phyloP scores from a whole-genome alignment of 2,329 filamentous ascomycete genomes.

The Coniochaeta prunicola region DNA sequence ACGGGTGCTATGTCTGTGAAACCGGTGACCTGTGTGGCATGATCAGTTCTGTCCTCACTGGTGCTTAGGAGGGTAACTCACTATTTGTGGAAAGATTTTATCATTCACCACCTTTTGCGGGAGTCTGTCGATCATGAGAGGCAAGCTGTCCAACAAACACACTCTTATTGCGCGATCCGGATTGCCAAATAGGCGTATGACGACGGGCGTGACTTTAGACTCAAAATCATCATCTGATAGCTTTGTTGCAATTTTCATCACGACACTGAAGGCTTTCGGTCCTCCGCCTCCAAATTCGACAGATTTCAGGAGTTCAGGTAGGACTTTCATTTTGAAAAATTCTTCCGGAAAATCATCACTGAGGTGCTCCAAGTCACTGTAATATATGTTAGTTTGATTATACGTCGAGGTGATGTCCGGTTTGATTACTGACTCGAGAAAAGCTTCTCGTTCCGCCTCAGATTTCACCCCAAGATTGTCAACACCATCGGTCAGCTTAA shows the following conservation, averaged over 20 bases:
- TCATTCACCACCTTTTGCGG: conserved; percentile 87
- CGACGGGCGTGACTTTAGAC: conserved; percentile 71
- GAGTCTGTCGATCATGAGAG: conserved; percentile 84
- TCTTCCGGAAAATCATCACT: conserved; percentile 95
- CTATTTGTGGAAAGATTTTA: conserved; percentile 93
- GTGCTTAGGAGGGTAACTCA: conserved; percentile 26
- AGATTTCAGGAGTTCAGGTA: conserved; percentile 93
- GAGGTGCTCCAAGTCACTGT: conserved; percentile 69
- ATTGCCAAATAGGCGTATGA: conserved; percentile 81
- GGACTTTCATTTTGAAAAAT: conserved; percentile 94
- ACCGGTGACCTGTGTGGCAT: conserved; percentile 61
- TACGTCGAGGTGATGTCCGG: conserved; percentile 12
- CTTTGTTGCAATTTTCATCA: conserved; percentile 86
- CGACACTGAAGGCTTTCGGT: conserved; percentile 78
- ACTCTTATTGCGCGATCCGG: conserved; percentile 90
- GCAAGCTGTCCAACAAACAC: conserved; percentile 80
- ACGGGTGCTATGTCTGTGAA: conserved; percentile 89
- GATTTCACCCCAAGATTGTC: conserved; percentile 88
- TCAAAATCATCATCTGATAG: conserved; percentile 88
- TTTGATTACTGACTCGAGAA: conserved; percentile 52
- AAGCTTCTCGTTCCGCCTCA: conserved; percentile 74
- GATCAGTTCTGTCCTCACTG: neutral
- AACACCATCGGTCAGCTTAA: conserved; percentile 86
- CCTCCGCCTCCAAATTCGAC: conserved; percentile 98
- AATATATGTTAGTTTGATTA: neutral